phyloP scores from a whole-genome alignment of 495 filamentous ascomycete genomes.

The Bathelium albidoporum region DNA sequence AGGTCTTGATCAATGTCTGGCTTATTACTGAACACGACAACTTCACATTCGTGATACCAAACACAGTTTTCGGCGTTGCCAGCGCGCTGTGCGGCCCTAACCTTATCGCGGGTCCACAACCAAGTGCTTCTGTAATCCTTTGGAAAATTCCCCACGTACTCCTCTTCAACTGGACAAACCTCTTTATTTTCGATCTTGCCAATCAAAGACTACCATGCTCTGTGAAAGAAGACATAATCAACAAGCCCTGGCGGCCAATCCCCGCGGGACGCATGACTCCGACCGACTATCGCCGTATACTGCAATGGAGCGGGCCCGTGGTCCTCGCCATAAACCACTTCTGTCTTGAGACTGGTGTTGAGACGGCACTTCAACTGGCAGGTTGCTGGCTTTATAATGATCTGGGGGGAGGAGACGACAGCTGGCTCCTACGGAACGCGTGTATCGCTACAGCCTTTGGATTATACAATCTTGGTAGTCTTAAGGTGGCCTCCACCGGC shows the following conservation, averaged over 20 bases:
- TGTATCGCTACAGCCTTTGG: neutral
- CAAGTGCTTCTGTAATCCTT: neutral
- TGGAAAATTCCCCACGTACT: slow-evolving; percentile 6
- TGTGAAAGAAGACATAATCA: slow-evolving; percentile 32
- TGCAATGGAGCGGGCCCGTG: neutral
- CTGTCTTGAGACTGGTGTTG: neutral
- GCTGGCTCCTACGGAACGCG: neutral
- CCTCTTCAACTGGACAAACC: slow-evolving; percentile 26
- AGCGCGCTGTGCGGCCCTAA: slow-evolving; percentile 3
- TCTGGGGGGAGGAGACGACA: neutral
- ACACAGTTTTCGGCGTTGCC: slow-evolving; percentile 13
- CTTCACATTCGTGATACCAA: slow-evolving; percentile 10
- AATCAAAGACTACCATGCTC: slow-evolving; percentile 42
- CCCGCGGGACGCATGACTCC: neutral
- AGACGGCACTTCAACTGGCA: neutral
- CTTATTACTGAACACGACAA: slow-evolving; percentile 12
- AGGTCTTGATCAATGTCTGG: slow-evolving; percentile 9
- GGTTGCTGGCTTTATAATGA: neutral
- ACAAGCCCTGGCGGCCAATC: neutral
- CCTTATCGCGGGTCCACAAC: neutral
- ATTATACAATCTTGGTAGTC: neutral
- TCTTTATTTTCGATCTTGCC: slow-evolving; percentile 36
- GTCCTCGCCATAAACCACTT: neutral
- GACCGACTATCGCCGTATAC: neutral
- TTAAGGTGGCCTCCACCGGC: neutral